Evolutionary conservation across 805 yeast genomes (phyloP), one percentile per base, ranked within the genome.

Genomic region (Brettanomyces naardenensis): DNA sequence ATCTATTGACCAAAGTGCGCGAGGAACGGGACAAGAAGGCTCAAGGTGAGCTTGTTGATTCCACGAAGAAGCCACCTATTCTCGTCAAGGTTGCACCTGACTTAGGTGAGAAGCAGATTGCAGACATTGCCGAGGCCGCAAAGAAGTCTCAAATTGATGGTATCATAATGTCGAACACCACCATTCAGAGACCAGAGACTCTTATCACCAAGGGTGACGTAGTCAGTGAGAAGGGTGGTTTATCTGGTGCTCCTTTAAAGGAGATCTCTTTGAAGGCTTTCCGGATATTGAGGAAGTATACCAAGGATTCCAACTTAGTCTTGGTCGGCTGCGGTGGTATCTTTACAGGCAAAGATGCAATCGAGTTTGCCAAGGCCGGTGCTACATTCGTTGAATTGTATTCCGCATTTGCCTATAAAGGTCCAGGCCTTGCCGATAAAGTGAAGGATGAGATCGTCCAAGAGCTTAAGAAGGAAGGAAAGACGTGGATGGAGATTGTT

Each of bases 301-400:
- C 95, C 27, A 86, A 86, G 51, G 85, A 75, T 44, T 71, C 82
- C 1, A 69, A 76, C 37, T 59, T 88, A 45, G 83, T 88, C 2
- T 69, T 90, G 31, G 73, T 90, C 46, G 97, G 97, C 25, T 88
- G 96, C 62, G 97, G 97, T 40, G 97, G 97, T 47, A 87, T 90
- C 48, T 68, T 81, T n/a, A 62, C 68, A 19, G 97, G 95, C 39
- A 69, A 77, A 46, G 97, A 90, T 55, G 97, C 89, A 0, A 64
- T 89, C 35, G 97, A 89, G 47, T 90, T 80, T 59, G 95, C 92
- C 25, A 77, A 75, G 52, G 95, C 96, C 1, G 97, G 97, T 41
- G 97, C 97, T 11, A 71, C 82, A n/a, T 84, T 79, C 56, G 77
- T 90, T 35, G 84, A 90, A 60, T 58, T 88, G 38, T 87, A 88